Percentiles rank a stretch among this genome's conserved stretches.
phyloP scores from a whole-genome alignment of 2,329 filamentous ascomycete species.

The Taxawa tesnikishii region DNA sequence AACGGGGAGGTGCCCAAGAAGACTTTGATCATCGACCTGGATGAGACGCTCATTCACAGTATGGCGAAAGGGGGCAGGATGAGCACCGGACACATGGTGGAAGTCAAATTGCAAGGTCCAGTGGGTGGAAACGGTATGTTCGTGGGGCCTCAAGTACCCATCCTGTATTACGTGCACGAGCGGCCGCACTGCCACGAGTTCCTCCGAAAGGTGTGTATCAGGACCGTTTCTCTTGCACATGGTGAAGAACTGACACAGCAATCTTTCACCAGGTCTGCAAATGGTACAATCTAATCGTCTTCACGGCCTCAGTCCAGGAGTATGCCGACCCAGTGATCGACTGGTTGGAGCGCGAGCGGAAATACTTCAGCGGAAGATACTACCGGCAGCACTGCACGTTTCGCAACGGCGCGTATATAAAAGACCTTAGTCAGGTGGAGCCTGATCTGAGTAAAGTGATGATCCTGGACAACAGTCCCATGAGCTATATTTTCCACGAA shows the following conservation, averaged over 20 bases:
- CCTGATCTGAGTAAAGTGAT: constrained; percentile 95
- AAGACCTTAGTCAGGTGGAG: constrained; percentile 91
- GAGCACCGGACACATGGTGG: constrained; percentile 97
- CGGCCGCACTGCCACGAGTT: constrained; percentile 96
- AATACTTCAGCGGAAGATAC: constrained; percentile 87
- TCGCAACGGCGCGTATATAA: constrained; percentile 93
- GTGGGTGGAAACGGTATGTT: constrained; percentile 55
- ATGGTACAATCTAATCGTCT: constrained; percentile 96
- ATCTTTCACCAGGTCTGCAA: constrained; percentile 67
- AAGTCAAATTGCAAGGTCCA: constrained; percentile 51
- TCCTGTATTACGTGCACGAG: constrained; percentile 98
- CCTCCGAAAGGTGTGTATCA: constrained; percentile 53
- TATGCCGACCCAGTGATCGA: constrained; percentile 98
- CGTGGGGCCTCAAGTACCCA: constrained; percentile 80
- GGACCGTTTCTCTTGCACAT: background rate
- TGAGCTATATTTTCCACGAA: constrained; percentile 98
- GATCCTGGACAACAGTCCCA: constrained; percentile 95
- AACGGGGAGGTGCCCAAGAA: constrained; percentile 60
- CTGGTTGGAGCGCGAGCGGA: constrained; percentile 92
- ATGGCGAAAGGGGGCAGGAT: constrained; percentile 93
- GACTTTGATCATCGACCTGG: constrained; percentile 87
- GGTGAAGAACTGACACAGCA: constrained; percentile 1
- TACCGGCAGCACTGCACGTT: constrained; percentile 97
- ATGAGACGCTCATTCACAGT: constrained; percentile 96
- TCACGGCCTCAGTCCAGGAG: constrained; percentile 95